Percentiles rank a stretch among this genome's conserved stretches.
Conservation (phyloP, 768 basidiomycete genomes). For the Phylloporus sp. region DNA sequence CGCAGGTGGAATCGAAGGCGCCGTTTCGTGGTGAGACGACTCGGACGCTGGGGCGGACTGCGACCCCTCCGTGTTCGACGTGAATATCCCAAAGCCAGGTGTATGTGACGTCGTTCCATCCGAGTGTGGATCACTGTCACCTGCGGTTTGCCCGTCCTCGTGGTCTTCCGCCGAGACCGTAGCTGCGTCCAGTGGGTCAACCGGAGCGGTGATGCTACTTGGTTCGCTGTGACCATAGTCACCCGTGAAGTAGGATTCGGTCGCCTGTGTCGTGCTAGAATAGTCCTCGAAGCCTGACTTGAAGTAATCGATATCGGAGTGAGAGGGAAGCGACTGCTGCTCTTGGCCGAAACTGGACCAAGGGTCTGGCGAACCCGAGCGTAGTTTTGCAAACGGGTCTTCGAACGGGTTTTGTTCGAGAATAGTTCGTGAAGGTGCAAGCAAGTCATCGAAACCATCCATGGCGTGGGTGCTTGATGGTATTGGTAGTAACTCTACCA, state of each 20-base stretch:
- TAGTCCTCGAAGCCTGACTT: slow-evolving; percentile 28
- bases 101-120: slow-evolving; percentile 20
- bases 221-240: slow-evolving; percentile 32
- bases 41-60: slow-evolving; percentile 12
- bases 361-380: slow-evolving; percentile 70
- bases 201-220: slow-evolving; percentile 14
- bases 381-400: slow-evolving; percentile 60
- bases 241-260: slow-evolving; percentile 37
- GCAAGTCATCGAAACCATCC: slow-evolving; percentile 78
- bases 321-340: slow-evolving; percentile 18
- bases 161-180: slow-evolving; percentile 29
- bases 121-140: slow-evolving; percentile 9
- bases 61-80: slow-evolving; percentile 18
- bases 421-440: slow-evolving; percentile 53
- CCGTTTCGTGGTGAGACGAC: slow-evolving; percentile 14
- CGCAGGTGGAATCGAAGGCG: slow-evolving; percentile 35
- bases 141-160: slow-evolving; percentile 26
- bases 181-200: slow-evolving; percentile 43
- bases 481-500: not conserved
- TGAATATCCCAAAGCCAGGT: slow-evolving; percentile 50
- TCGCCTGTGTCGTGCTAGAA: slow-evolving; percentile 17
- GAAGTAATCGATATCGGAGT: slow-evolving; percentile 26
- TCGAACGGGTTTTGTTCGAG: slow-evolving; percentile 78
- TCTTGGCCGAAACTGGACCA: slow-evolving; percentile 61
- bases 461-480: slow-evolving; percentile 32